Percentiles rank a stretch among this genome's conserved stretches.
Conservation (phyloP, 345 rosid genomes). For the Euphorbia peplus region DNA sequence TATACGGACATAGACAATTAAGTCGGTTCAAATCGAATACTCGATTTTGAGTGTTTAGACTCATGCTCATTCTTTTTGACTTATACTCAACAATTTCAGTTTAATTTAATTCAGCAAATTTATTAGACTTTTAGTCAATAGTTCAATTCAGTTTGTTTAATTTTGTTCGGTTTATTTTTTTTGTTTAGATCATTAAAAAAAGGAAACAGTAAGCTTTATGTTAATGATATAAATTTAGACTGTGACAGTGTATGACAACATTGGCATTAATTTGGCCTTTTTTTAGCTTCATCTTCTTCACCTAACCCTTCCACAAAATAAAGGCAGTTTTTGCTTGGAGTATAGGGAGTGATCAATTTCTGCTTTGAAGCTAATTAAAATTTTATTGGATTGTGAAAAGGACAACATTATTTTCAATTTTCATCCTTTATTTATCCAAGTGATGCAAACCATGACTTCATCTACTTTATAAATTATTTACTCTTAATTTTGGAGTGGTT, state of each 20-base stretch:
- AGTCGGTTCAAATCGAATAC: no score
- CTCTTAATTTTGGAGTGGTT: slow-evolving; percentile 41
- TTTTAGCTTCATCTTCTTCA: neutral
- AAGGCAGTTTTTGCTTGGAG: slow-evolving; percentile 23
- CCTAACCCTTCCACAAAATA: slow-evolving; percentile 26
- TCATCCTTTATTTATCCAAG: slow-evolving; percentile 23
- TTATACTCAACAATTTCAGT: no score
- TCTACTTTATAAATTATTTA: slow-evolving; percentile 6
- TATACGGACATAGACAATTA: no score
- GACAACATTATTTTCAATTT: slow-evolving; percentile 26
- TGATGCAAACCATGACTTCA: slow-evolving; percentile 52
- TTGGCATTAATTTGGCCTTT: neutral
- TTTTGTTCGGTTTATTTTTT: no score
- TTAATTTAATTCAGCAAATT: no score
- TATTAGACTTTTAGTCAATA: no score
- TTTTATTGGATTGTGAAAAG: slow-evolving; percentile 41
- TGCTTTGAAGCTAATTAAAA: slow-evolving; percentile 34
- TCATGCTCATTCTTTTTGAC: no score
- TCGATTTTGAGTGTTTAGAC: no score
- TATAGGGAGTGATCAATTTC: slow-evolving; percentile 15
- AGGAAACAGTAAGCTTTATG: no score
- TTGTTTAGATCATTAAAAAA: no score
- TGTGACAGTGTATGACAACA: slow-evolving; percentile 4
- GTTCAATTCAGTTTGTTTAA: no score
- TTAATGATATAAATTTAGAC: slow-evolving; percentile 18